Conservation (phyloP, 106 monocot species). For the Allium fistulosum region DNA sequence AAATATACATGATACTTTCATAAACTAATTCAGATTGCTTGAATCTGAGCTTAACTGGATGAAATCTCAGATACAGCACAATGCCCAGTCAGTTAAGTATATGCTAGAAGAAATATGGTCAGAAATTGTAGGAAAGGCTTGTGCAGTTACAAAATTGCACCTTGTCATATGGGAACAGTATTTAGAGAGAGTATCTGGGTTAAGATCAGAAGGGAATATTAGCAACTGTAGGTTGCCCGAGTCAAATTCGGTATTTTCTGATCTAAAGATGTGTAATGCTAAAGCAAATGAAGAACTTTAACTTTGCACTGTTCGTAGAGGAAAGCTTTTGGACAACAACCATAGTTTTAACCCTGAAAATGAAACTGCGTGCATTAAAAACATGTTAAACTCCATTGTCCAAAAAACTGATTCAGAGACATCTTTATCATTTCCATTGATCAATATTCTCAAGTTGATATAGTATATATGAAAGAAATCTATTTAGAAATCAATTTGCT, state of each 20-base stretch:
- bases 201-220: slow-evolving; percentile 47
- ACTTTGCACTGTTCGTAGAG: slow-evolving; percentile 53
- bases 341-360: slow-evolving; percentile 55
- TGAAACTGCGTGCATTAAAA: slow-evolving; percentile 34
- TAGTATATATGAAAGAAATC: too few species aligned
- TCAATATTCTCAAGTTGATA: too few species aligned
- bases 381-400: slow-evolving; percentile 34
- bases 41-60: slow-evolving; percentile 31
- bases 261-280: slow-evolving; percentile 41
- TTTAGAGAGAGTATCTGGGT: slow-evolving; percentile 53
- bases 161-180: slow-evolving; percentile 65
- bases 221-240: slow-evolving; percentile 34
- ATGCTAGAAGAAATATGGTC: slow-evolving; percentile 67
- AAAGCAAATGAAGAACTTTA: slow-evolving; percentile 52
- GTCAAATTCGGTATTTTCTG: slow-evolving; percentile 50
- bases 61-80: slow-evolving; percentile 28
- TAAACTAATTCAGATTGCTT: slow-evolving; percentile 36
- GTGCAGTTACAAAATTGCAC: slow-evolving; percentile 59
- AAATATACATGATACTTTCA: slow-evolving; percentile 26
- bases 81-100: slow-evolving; percentile 16
- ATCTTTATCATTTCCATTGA: too few species aligned
- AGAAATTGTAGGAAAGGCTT: slow-evolving; percentile 67
- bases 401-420: too few species aligned
- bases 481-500: too few species aligned
- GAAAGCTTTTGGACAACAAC: slow-evolving; percentile 70